Evolutionary conservation across 164 flowering plant genomes (phyloP), one percentile per base, ranked within the genome.

Genomic region (Piper longum): DNA sequence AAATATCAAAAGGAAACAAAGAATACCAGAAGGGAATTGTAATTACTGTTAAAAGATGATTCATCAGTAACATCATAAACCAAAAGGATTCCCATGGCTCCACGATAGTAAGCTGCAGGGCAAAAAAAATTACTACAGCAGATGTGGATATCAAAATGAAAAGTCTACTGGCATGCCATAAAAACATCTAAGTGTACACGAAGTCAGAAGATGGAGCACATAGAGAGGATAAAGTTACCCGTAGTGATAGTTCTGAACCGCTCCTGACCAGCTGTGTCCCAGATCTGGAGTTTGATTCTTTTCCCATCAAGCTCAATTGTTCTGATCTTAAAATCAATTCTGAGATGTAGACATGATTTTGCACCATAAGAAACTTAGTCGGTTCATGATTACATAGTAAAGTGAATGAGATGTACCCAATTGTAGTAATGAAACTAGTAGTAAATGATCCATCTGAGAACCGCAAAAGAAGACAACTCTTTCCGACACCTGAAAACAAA

Each of bases 251-350:
- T 88, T 54, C 93, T 74, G 72, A 89, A 89, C 40, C 96, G 83
- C 66, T 89, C 96, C 67, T 89, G 96, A 18, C 96, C 96, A 74
- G 95, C 96, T 54, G 96, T 89, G 75, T 89, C 96, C 96, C 96
- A 89, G 26, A 89, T 89, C 75, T 89, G 96, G 74, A 89, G 76
- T 69, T 87, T 89, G 70, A 89, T 85, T 60, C 89, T 77, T 63
- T 85, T 85, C 8, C 85, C 83, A 78, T 86, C 96, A 67, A 88
- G 96, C 73, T 88, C 91, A 69, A 87, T 83, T 14, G 95, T 85
- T 78, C 88, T 78, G 69, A 89, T 86, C 79, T 89, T 89, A 63
- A 89, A 89, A 75, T 89, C 96, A 74, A 89, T 89, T 51, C 90
- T 85, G 80, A 48, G 54, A 54, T 48, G 14, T 8, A 48, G 52